Base-by-base conservation (phyloP, 306 rosid genomes). In the Castanea mollissima region DNA sequence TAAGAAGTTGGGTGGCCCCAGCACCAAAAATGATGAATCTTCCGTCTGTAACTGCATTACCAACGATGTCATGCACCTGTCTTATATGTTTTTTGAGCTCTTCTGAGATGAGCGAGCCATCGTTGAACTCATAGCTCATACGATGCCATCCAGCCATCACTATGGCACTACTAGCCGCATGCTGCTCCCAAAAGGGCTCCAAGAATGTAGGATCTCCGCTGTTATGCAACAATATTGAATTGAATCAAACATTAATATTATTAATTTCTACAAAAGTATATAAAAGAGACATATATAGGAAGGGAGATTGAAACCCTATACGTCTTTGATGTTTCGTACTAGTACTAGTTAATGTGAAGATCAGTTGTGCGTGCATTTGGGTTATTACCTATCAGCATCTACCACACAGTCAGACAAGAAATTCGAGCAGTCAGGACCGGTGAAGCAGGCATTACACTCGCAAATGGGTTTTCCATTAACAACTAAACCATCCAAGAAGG, bases 101-200 rank as follows among this genome's bases (percentile, higher is more conserved):
- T 44, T 81, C 5, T 51, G 88, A 85, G 44, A 88, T 83, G 69
- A 0, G 64, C 25, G 89, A 29, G 0, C 41, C 18, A 74, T 83
- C 81, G 32, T 74, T 20, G 25, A 69, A 83, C 2, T 5, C 0
- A 31, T 88, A 88, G 2, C 88, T 72, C 91, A 88, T 85, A 74
- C 91, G 76, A 55, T 88, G 89, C 92, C 89, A 88, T 16, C 92
- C 92, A 25, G 89, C 52, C 29, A 83, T 81, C 55, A 83, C 12
- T 54, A 86, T 7, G 1, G 83, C 89, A 59, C 89, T 88, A 2
- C 78, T 55, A 27, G 67, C 80, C 52, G 89, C 79, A 74, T 77
- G 80, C 35, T 38, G 12, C 85, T 31, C 81, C 91, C 89, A 88
- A 58, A 81, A 88, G 5, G 91, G 91, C 74, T 88, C 88, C 76